Conservation (phyloP, 2,329 filamentous ascomycete genomes). For the Aspergillus sp. region DNA sequence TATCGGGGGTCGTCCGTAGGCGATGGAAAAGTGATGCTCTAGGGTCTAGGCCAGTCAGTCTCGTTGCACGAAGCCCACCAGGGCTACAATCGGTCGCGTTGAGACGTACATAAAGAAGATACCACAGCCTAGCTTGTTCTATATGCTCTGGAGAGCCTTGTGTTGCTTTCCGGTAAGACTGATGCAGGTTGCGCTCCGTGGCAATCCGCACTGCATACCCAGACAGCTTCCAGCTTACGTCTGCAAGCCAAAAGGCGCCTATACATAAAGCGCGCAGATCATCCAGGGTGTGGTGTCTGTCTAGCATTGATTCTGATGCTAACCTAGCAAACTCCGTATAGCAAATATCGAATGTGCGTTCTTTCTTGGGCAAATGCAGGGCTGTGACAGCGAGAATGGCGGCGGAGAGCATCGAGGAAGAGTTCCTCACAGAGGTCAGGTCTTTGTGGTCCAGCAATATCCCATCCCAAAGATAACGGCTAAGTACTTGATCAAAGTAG, state of each 20-base stretch:
- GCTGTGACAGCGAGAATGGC: conserved; percentile 54
- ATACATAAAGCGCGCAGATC: conserved; percentile 57
- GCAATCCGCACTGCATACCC: conserved; percentile 46
- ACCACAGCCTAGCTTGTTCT: conserved; percentile 43
- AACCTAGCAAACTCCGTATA: conserved; percentile 55
- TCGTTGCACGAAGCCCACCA: not conserved
- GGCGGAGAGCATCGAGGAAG: conserved; percentile 47
- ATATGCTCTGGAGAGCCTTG: conserved; percentile 40
- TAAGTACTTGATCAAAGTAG: conserved; percentile 45
- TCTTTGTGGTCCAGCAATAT: conserved; percentile 51
- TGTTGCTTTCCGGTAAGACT: conserved; percentile 44
- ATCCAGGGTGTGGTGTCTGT: conserved; percentile 53
- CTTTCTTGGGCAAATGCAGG: conserved; percentile 51
- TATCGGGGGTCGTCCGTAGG: conserved; percentile 47
- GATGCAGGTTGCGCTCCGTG: conserved; percentile 46
- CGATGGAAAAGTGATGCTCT: conserved; percentile 49
- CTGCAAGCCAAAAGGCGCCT: conserved; percentile 58
- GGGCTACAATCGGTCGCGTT: not conserved
- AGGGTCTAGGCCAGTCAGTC: conserved; percentile 34
- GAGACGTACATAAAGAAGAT: conserved; percentile 45
- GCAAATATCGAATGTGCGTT: conserved; percentile 51
- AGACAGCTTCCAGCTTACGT: conserved; percentile 53
- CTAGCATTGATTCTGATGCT: conserved; percentile 56
- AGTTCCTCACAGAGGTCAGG: conserved; percentile 48
- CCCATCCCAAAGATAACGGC: conserved; percentile 45